Conservation (phyloP, 352 stramenopile species). For the Pythium aristosporum region DNA sequence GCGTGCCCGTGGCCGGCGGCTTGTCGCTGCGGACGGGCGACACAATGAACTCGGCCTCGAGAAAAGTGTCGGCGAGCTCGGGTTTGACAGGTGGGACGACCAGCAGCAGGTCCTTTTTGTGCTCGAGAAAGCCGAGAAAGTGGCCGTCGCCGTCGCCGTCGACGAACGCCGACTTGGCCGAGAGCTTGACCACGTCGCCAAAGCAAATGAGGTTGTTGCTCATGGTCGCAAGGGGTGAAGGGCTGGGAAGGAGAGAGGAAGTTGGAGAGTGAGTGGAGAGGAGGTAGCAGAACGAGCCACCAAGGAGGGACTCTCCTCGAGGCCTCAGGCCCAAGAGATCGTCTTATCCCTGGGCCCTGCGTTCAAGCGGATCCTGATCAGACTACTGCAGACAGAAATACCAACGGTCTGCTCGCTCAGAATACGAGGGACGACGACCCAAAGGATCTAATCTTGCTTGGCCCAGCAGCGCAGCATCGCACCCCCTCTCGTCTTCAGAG, state of each 20-base stretch:
- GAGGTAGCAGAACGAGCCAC: background rate
- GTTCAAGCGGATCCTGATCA: background rate
- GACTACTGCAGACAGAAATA: slow-evolving; percentile 1
- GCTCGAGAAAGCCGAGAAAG: slow-evolving; percentile 52
- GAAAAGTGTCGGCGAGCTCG: slow-evolving; percentile 36
- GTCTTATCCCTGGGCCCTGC: background rate
- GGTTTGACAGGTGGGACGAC: slow-evolving; percentile 54
- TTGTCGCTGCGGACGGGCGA: slow-evolving; percentile 52
- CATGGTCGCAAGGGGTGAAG: slow-evolving; percentile 1
- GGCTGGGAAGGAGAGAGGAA: slow-evolving; percentile 8
- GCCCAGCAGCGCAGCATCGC: background rate
- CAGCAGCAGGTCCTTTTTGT: slow-evolving; percentile 48
- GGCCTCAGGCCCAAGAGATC: too few relatives aligned
- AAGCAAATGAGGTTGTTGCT: slow-evolving; percentile 29
- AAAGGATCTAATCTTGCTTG: background rate
- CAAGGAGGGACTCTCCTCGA: too few relatives aligned
- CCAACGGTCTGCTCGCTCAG: too few relatives aligned
- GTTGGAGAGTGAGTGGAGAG: slow-evolving; percentile 13
- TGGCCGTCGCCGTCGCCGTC: slow-evolving; percentile 1
- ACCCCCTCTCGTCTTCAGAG: background rate
- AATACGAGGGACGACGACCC: background rate
- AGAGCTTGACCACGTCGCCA: slow-evolving; percentile 30
- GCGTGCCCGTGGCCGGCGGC: slow-evolving; percentile 38
- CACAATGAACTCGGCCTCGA: slow-evolving; percentile 72
- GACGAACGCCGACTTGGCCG: slow-evolving; percentile 30